Base-by-base conservation (phyloP, 495 filamentous ascomycete genomes). In the Penicillium desertorum region DNA sequence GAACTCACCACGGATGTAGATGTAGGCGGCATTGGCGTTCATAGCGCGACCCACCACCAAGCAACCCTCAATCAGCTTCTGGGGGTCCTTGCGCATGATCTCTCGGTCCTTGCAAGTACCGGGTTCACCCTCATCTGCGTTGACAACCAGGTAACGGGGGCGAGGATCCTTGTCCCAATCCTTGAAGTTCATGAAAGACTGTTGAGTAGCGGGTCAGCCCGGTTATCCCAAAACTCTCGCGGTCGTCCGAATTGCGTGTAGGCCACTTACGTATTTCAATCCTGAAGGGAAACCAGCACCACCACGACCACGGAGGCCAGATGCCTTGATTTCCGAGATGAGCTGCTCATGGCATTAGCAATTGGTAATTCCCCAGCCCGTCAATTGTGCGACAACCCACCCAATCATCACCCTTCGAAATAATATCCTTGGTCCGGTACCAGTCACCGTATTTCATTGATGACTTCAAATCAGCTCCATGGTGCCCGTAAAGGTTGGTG, bases 161-260 rank as follows among this genome's bases (percentile, higher is more conserved):
- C 95, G 92, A 54, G 81, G 91, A 70, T 96, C 95, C 80, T 97
- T 96, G 65, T 98, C 92, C 95, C 94, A 98, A 72, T 90, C 95
- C 76, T 97, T 96, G 83, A 91, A 90, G 79, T 98, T 98, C 94
- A 98, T 98, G 81, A 98, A 98, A 48, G 91, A 96, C 92, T 97
- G 64, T 45, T 56, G 55, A 48, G 45, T 69, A 62, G 71, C 19
- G 39, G 39, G 46, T 44, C 27, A 56, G 51, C 52, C 51, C 29
- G 53, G 43, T 32, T 44, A 43, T 50, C 45, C 44, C 47, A 51
- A 46, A 43, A 39, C 29, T 51, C 22, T 45, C 12, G 29, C 44
- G 14, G 44, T 39, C 16, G 49, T 16, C 36, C 22, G 9, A 54
- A 58, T 42, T 20, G 48, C 54, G n/a, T 39, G 6, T 48, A 45